Evolutionary conservation across 2,329 filamentous ascomycete species (phyloP).

Genomic region (Moelleriella libera): DNA sequence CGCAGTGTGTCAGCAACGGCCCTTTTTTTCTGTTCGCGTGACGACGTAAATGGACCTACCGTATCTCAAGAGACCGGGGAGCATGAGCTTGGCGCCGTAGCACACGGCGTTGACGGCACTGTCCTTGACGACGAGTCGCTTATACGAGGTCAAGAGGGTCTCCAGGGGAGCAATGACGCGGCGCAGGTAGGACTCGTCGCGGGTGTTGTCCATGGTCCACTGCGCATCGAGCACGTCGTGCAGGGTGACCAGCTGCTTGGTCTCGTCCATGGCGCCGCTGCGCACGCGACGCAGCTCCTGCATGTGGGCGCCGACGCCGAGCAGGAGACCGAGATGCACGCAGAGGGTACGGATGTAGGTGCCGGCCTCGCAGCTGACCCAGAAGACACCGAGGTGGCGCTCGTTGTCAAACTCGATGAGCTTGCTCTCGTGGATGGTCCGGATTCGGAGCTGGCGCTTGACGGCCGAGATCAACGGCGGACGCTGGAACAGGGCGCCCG

Average conservation of each 20-base stretch:
- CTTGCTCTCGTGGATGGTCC: conserved; percentile 96
- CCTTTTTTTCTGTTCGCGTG: conserved; percentile 3
- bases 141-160: conserved; percentile 82
- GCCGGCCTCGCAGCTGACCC: conserved; percentile 94
- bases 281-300: conserved; percentile 91
- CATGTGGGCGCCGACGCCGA: conserved; percentile 90
- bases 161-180: conserved; percentile 86
- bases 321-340: conserved; percentile 68
- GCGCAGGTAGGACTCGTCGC: conserved; percentile 85
- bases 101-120: conserved; percentile 79
- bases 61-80: conserved; percentile 87
- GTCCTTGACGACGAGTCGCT: conserved; percentile 92
- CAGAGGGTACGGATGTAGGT: conserved; percentile 98
- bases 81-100: conserved; percentile 98
- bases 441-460: conserved; percentile 95
- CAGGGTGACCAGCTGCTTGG: conserved; percentile 76
- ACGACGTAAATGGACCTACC: conserved; percentile 33
- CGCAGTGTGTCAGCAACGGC: conserved; percentile 3
- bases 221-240: conserved; percentile 83
- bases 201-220: conserved; percentile 90
- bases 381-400: conserved; percentile 92
- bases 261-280: conserved; percentile 89
- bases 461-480: conserved; percentile 96
- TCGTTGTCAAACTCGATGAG: conserved; percentile 97
- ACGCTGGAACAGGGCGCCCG: conserved; percentile 81